Evolutionary conservation across 257 asterid genomes (phyloP), one percentile per base, ranked within the genome.

Genomic region (Gynochthodes officinalis): DNA sequence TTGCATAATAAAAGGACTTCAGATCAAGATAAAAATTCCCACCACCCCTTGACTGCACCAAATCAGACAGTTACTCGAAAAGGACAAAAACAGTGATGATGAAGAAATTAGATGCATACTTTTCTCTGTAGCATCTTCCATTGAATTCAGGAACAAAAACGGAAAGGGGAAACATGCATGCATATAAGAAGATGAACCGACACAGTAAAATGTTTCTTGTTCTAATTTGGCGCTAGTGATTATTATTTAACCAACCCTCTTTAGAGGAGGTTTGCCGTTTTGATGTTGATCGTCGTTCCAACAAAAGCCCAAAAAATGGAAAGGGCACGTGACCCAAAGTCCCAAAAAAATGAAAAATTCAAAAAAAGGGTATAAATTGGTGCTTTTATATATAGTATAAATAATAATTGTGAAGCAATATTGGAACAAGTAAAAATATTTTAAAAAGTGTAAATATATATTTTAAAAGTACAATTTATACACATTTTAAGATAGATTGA

Each of bases 1-100:
- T 90, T 8, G 98, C 92, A 59, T 88, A 86, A 76, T 96, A 95
- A 71, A 95, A 88, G 30, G 87, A 83, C 81, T 89, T 89, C 93
- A 92, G 80, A 83, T 81, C 83, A 33, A 95, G 88, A 83, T 88
- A 88, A 67, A 71, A 71, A 81, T 82, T 65, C 33, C 50, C 77
- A n/a, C n/a, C n/a, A 21, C 87, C 89, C 53, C 78, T 77, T 0
- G 89, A 72, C 67, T 84, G 84, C 74, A 90, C 67, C 69, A 85
- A 42, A 44, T 79, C 82, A 23, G 93, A 86, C 2, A 95, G 89
- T n/a, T 84, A 84, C 83, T 95, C 99, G 71, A 95, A 53, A 30
- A 8, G 7, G 30, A 49, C 48, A 15, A 25, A 49, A 68, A 68
- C 0, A 9, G 21, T 64, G 11, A 44, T 14, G 73, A 65, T 19